Evolutionary conservation across 257 asterid genomes (phyloP).

Genomic region (Nicotiana benthamiana): DNA sequence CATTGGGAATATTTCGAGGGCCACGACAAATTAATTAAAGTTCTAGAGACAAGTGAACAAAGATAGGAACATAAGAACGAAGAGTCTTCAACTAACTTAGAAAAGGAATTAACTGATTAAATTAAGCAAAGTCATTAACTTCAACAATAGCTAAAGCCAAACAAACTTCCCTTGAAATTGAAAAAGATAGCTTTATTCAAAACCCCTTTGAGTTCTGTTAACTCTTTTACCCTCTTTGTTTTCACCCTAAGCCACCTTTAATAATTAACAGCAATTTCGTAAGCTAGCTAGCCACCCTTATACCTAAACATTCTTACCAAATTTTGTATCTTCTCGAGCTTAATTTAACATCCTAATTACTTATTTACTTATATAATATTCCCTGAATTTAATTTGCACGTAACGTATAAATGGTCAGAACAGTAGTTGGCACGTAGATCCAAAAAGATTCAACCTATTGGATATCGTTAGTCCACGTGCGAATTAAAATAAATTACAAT

Average conservation of each 20-base stretch:
- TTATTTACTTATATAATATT: background rate
- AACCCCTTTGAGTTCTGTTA: background rate
- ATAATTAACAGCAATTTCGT: background rate
- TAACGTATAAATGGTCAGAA: background rate
- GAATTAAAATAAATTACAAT: background rate
- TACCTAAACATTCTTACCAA: background rate
- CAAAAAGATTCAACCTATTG: background rate
- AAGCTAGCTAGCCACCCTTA: background rate
- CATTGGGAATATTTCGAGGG: background rate
- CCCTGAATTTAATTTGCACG: background rate
- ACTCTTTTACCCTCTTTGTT: background rate
- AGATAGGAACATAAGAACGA: background rate
- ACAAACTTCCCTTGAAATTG: background rate
- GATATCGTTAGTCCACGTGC: background rate
- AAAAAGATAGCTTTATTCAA: slow-evolving; percentile 1
- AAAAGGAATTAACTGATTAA: slow-evolving; percentile 7
- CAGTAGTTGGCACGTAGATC: background rate
- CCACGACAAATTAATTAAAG: background rate
- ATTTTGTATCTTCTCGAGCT: background rate
- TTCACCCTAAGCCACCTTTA: background rate
- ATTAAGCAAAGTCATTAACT: background rate
- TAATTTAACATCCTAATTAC: too few relatives aligned
- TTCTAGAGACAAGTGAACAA: background rate
- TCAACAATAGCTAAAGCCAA: slow-evolving; percentile 6
- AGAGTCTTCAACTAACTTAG: slow-evolving; percentile 3